These are phyloP conservation scores for Neospermospora avenae DNA, from an alignment of 2,329 filamentous ascomycete species.

Conservation along the genomic window DNA sequence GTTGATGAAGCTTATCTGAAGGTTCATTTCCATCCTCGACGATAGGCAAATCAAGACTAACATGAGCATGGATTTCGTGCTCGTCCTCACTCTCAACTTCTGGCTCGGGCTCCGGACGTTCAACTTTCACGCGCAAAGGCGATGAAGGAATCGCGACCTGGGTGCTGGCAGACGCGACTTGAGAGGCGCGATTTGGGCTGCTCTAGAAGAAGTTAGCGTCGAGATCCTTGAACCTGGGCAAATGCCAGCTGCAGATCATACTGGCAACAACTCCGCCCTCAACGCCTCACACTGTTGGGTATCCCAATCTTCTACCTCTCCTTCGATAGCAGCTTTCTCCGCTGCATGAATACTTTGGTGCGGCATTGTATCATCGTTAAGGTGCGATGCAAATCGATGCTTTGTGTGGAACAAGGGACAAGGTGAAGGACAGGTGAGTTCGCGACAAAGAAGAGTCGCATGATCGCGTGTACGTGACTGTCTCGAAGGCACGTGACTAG, in stretches of 20 bases:
- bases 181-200: background rate
- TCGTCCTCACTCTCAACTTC: background rate
- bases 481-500: background rate
- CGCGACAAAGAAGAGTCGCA: conserved; percentile 3
- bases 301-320: conserved; percentile 14
- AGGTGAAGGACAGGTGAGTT: background rate
- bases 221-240: conserved; percentile 5
- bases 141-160: background rate
- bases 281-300: conserved; percentile 14
- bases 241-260: conserved; percentile 12
- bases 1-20: background rate
- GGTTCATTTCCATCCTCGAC: background rate
- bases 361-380: background rate
- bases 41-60: background rate
- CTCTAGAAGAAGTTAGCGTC: conserved; percentile 8
- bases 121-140: background rate
- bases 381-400: background rate
- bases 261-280: conserved; percentile 16
- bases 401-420: background rate
- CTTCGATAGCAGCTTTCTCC: conserved; percentile 17
- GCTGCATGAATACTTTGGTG: conserved; percentile 6
- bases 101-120: background rate
- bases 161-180: conserved; percentile 10
- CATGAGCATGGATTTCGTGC: background rate
- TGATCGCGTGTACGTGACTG: background rate